Evolutionary conservation across 805 yeast species (phyloP).

Genomic region (Torulaspora quercuum): DNA sequence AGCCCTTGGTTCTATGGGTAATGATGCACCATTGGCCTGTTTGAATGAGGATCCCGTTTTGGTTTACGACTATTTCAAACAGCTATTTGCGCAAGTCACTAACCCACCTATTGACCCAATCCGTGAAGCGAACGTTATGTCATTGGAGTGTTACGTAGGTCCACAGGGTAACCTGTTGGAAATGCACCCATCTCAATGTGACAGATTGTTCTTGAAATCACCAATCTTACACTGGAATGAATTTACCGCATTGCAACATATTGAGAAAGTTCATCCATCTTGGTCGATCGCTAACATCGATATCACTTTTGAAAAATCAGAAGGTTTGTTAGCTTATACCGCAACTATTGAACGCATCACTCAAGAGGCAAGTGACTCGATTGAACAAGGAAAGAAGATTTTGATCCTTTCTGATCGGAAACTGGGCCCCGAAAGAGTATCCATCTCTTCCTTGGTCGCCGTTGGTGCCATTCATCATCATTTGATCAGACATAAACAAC

Average conservation of each 20-base stretch:
- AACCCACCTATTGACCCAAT: conserved; percentile 99
- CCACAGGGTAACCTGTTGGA: conserved; percentile 95
- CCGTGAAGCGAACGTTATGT: conserved; percentile 95
- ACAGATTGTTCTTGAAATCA: conserved; percentile 74
- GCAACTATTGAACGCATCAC: conserved; percentile 83
- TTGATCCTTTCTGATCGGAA: conserved; percentile 72
- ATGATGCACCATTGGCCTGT: conserved; percentile 94
- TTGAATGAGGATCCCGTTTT: conserved; percentile 87
- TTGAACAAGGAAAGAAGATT: conserved; percentile 69
- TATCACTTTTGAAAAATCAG: conserved; percentile 78
- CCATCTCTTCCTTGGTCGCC: conserved; percentile 88
- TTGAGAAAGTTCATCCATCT: conserved; percentile 71
- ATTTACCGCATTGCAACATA: conserved; percentile 67
- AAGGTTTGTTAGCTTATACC: conserved; percentile 83
- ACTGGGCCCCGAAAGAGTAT: conserved; percentile 57
- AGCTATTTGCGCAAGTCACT: conserved; percentile 95
- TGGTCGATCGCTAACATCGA: conserved; percentile 85
- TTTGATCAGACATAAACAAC: conserved; percentile 90
- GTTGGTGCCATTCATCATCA: conserved; percentile 96
- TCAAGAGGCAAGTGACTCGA: conserved; percentile 79
- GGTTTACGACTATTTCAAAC: conserved; percentile 90
- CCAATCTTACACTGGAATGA: conserved; percentile 78
- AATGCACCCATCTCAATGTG: conserved; percentile 88
- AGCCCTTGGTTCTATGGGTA: conserved; percentile 98
- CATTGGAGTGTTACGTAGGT: conserved; percentile 93